Base-by-base conservation (phyloP, 805 yeast genomes). In the Yarrowia phangngaensis region DNA sequence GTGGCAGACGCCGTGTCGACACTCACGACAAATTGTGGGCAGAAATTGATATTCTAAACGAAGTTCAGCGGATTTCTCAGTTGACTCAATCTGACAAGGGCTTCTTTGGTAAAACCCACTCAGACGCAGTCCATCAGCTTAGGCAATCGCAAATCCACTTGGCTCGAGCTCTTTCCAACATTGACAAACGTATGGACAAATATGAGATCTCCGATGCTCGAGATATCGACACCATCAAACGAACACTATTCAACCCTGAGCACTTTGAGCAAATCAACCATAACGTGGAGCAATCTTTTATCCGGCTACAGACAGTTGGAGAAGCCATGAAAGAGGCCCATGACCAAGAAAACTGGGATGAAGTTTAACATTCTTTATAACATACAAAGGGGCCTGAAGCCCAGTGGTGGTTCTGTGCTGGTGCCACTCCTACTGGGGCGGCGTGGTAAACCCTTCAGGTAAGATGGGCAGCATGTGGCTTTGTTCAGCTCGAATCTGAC, bases 21-120 rank as follows among this genome's bases (percentile, higher is more conserved):
- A 69, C 76, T 53, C 88, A 80, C 65, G 95, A 85, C 64, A 73
- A 75, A 58, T 70, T 85, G 35, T 89, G 95, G 95, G 80, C 90
- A 6, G 94, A 86, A 56, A 80, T 88, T 41, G 95, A 84, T 58
- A 82, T 84, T 0, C 70, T 90, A 54, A 89, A 86, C 55, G 95
- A 85, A 54, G 92, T 87, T 6, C 74, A 75, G 51, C 70, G 70
- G 45, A 71, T 82, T 69, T 78, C 85, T 2, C 58, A 54, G n/a
- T 55, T 60, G 15, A 65, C 65, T 11, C 58, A 56, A 29, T 27
- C 51, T 11, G 53, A 56, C 41, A 63, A 64, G 16, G 64, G 68
- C 32, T 68, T 69, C 48, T 63, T 70, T 45, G 71, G 73, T 4
- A 48, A 56, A 6, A 59, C 68, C 31, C 82, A 81, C 59, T 68